Evolutionary conservation across 1,284 basidiomycete genomes (phyloP).

Genomic region (Agaricales sp.): DNA sequence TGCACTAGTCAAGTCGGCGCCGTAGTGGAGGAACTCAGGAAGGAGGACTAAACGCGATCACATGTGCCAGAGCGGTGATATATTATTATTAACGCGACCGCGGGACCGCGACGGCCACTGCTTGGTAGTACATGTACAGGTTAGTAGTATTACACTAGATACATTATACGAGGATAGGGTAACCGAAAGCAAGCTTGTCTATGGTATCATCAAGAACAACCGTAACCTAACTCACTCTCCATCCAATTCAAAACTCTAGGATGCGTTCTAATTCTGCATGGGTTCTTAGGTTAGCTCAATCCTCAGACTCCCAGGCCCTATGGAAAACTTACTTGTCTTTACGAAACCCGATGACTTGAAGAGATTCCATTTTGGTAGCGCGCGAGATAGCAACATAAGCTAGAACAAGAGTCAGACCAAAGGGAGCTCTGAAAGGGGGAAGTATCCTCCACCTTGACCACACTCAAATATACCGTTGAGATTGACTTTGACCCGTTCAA

Average conservation of each 20-base stretch:
- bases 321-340: neutral
- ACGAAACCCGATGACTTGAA: neutral
- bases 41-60: too few species aligned
- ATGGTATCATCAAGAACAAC: too few species aligned
- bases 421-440: neutral
- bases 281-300: neutral
- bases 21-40: too few species aligned
- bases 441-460: neutral
- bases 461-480: neutral
- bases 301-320: neutral
- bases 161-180: too few species aligned
- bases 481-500: neutral
- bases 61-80: too few species aligned
- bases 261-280: neutral
- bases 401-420: neutral
- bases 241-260: neutral
- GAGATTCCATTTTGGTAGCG: slow-evolving; percentile 1
- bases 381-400: slow-evolving; percentile 2
- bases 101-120: too few species aligned
- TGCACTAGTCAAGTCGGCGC: too few species aligned
- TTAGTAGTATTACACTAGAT: too few species aligned
- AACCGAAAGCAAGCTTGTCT: too few species aligned
- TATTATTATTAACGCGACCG: too few species aligned
- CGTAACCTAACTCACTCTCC: neutral
- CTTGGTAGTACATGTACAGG: too few species aligned